Base-by-base conservation (phyloP, 352 stramenopile genomes). In the Pythium insidiosum region DNA sequence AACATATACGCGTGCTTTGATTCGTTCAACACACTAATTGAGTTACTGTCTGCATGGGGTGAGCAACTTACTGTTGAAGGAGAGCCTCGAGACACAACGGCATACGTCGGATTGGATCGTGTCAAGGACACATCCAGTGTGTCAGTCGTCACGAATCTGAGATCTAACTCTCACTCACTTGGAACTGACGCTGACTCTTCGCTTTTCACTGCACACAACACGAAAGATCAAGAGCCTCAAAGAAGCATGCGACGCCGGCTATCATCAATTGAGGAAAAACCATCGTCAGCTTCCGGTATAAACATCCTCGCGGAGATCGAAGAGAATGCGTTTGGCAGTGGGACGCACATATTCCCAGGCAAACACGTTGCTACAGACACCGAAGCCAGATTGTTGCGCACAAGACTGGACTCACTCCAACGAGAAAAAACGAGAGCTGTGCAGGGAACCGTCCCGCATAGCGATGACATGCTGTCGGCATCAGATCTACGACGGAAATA, bases 1-100 rank as follows among this genome's bases (percentile, higher is more conserved):
- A 90, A 91, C 61, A 83, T 94, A 53, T 92, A 94, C 49, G 78
- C 78, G 13, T 94, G 82, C 25, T 94, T 91, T 55, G 82, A 94
- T 60, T 94, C 82, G 23, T 94, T 91, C 56, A 88, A 88, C 50
- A 90, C 78, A 6, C 57, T 94, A 30, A 66, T 90, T 16, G 74
- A 91, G 47, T 43, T 92, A 12, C 44, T 84, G 3, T 80, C 64
- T 7, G 73, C 57, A 15, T 91, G 75, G 77, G 68, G 62, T 3
- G 78, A 91, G 16, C 72, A 92, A 35, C 49, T 92, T 18, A 68
- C 73, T 15, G 58, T 83, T 31, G 66, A 82, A 51, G 40, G 38
- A 5, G 62, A 83, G 31, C 75, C 77, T 9, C 60, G 61, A 7
- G 77, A 91, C 43, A 85, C 69, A 20, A 85, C 73, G 41, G 79